A percentile compares a stretch with the other conserved stretches of the same genome.
Conservation (phyloP, 139 green algal species). For the Edaphochlamys debaryana region DNA sequence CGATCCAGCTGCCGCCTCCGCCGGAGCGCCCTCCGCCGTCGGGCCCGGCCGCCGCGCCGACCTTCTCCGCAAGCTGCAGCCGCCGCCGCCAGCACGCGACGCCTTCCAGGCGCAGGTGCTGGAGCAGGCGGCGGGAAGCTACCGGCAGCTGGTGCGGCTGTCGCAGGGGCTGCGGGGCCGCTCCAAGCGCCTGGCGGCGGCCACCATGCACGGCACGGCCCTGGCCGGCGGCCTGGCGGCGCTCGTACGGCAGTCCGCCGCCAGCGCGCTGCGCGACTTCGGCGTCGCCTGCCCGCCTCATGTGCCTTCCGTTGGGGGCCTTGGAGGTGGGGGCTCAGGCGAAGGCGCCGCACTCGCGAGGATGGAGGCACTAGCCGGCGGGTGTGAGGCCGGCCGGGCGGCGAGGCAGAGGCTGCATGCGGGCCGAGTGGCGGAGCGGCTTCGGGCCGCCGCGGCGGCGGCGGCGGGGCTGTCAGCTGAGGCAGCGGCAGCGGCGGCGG, state of each 20-base stretch:
- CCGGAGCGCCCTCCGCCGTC: not conserved
- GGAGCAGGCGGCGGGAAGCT: not conserved
- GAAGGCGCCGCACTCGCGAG: too few relatives aligned
- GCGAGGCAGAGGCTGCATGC: not conserved
- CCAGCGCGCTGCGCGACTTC: not conserved
- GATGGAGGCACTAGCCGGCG: too few relatives aligned
- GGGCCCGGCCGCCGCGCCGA: too few relatives aligned
- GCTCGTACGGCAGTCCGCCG: not conserved
- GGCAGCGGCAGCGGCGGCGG: not conserved
- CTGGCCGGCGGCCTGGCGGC: not conserved
- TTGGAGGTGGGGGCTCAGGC: too few relatives aligned
- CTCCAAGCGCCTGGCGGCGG: not conserved
- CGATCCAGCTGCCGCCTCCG: too few relatives aligned
- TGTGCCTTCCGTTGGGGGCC: too few relatives aligned
- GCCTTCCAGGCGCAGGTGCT: not conserved
- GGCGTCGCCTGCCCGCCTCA: too few relatives aligned
- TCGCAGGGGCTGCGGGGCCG: not conserved
- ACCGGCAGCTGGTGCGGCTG: not conserved
- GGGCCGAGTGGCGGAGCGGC: not conserved
- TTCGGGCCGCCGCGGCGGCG: not conserved
- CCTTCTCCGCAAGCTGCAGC: constrained; percentile 22
- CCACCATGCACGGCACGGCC: not conserved
- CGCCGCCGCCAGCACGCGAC: not conserved
- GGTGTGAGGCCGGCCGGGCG: not conserved
- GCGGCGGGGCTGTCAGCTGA: not conserved